Base-by-base conservation (phyloP, 2,329 filamentous ascomycete species). In the Coniochaeta pulveracea region DNA sequence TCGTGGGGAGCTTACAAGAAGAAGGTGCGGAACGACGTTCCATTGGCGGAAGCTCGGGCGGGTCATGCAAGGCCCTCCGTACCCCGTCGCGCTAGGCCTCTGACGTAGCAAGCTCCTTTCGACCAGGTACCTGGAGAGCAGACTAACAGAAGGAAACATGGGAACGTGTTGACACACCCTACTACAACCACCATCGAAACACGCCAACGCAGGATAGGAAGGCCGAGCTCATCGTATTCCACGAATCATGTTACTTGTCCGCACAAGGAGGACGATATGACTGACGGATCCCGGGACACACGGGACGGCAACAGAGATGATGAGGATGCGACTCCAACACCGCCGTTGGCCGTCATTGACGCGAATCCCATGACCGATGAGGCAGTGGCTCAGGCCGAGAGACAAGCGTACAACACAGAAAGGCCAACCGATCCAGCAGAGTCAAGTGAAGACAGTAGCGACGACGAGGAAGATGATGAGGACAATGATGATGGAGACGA, bases 401-500 rank as follows among this genome's bases (percentile, higher is more conserved):
- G n/a, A n/a, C n/a, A n/a, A n/a, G n/a, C n/a, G n/a, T n/a, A n/a
- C n/a, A n/a, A n/a, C n/a, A n/a, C n/a, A n/a, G n/a, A n/a, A n/a
- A n/a, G n/a, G n/a, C n/a, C n/a, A n/a, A n/a, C n/a, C n/a, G n/a
- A n/a, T n/a, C n/a, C n/a, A n/a, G n/a, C n/a, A n/a, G n/a, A n/a
- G n/a, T n/a, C n/a, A n/a, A n/a, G 2, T 5, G 55, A 56, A 0
- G 56, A 57, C 0, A 58, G 61, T 0, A 66, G 66, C 0, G 61
- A 63, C 0, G 66, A 64, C 0, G 63, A 61, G 0, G 61, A 62
- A 0, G 61, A 59, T 0, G 61, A 58, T 0, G 58, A 63, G 0
- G 64, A 64, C 0, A 64, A 65, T 0, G 71, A 75, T 0, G 72
- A 75, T 0, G 73, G 77, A 0, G 72, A 76, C 0, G 76, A 78